Conservation (phyloP, 2,329 filamentous ascomycete species). For the Chrysoporthe puriensis region DNA sequence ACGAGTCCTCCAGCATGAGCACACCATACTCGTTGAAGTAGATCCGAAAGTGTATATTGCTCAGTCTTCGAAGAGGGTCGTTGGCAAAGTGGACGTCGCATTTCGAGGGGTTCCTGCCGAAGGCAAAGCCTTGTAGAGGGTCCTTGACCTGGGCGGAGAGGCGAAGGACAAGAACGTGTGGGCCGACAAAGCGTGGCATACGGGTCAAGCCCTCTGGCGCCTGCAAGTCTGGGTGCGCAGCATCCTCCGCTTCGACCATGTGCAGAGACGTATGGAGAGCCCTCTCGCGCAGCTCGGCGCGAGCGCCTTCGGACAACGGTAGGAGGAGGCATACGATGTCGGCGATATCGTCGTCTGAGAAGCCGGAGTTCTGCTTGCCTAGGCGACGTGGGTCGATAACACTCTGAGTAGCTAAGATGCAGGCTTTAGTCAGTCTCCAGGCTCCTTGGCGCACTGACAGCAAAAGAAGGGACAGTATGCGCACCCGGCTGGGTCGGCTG, state of each 20-base stretch:
- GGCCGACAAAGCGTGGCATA: conserved; percentile 53
- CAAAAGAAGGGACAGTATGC: conserved; percentile 16
- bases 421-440: conserved; percentile 19
- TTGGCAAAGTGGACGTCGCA: conserved; percentile 74
- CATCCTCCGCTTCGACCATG: conserved; percentile 56
- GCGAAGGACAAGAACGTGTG: conserved; percentile 76
- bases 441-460: conserved; percentile 14
- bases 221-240: conserved; percentile 49
- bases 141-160: conserved; percentile 75
- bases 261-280: conserved; percentile 52
- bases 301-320: conserved; percentile 74
- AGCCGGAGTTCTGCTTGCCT: conserved; percentile 79
- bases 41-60: conserved; percentile 95
- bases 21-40: conserved; percentile 84
- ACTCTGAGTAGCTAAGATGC: conserved; percentile 69
- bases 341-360: conserved; percentile 79
- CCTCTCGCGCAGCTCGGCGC: conserved; percentile 65
- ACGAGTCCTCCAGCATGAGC: conserved; percentile 90
- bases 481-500: conserved; percentile 30
- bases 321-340: conserved; percentile 90
- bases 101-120: conserved; percentile 73
- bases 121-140: conserved; percentile 75
- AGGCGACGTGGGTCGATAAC: conserved; percentile 79
- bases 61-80: conserved; percentile 74
- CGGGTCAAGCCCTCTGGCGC: conserved; percentile 53